Conservation (phyloP, 257 asterid genomes). For the Solanum gandarillasii region DNA sequence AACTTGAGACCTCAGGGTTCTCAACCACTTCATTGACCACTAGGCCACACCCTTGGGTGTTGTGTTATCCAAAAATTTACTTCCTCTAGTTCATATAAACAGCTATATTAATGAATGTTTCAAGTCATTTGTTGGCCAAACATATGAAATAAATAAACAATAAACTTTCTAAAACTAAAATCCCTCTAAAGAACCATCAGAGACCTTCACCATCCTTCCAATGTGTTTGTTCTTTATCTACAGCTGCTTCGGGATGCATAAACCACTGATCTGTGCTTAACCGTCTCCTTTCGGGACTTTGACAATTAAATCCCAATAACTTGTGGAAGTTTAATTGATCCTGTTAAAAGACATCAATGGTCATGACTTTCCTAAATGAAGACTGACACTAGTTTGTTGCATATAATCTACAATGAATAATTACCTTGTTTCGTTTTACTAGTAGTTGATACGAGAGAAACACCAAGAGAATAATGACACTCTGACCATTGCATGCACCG, state of each 20-base stretch:
- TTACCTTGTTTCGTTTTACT: conserved; percentile 81
- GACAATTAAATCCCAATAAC: conserved; percentile 66
- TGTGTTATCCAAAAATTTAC: neutral
- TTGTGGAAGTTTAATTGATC: conserved; percentile 85
- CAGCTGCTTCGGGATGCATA: conserved; percentile 14
- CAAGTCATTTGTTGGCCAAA: neutral
- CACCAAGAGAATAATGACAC: conserved; percentile 81
- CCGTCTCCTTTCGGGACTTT: conserved; percentile 35
- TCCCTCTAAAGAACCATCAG: neutral
- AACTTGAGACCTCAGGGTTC: neutral
- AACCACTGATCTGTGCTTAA: conserved; percentile 31
- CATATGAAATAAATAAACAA: neutral
- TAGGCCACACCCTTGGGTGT: neutral
- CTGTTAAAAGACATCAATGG: conserved; percentile 28
- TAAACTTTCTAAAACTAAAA: neutral
- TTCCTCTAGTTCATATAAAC: neutral
- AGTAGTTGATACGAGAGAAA: conserved; percentile 88
- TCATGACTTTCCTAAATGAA: conserved; percentile 6
- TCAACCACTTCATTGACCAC: neutral
- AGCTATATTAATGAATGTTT: neutral
- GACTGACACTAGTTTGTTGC: neutral
- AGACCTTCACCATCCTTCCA: conserved; percentile 42
- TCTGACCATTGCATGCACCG: conserved; percentile 78
- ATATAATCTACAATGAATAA: conserved; percentile 2
- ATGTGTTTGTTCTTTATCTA: conserved; percentile 7